Percentiles rank a stretch among this genome's conserved stretches.
Evolutionary conservation across 768 basidiomycete species (phyloP).

Genomic region (Lyophyllum decastes): DNA sequence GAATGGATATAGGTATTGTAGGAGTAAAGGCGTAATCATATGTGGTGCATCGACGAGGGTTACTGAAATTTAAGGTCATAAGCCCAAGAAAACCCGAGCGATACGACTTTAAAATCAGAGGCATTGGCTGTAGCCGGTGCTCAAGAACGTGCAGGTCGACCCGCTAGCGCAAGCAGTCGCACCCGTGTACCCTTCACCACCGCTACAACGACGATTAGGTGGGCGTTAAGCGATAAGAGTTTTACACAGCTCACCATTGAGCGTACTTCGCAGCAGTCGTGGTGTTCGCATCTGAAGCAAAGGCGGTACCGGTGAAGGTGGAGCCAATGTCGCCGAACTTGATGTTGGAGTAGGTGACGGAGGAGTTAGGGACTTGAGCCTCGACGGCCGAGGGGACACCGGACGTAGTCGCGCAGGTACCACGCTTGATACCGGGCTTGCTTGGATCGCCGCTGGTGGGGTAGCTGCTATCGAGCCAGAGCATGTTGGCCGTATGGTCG

Average conservation of each 20-base stretch:
- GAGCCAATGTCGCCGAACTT: constrained; percentile 46
- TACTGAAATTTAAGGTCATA: neutral
- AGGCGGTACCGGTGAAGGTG: constrained; percentile 9
- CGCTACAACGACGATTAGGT: constrained; percentile 16
- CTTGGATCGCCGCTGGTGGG: constrained; percentile 34
- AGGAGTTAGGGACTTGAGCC: constrained; percentile 34
- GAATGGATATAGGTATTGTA: neutral
- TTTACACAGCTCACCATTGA: constrained; percentile 30
- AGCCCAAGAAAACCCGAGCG: neutral
- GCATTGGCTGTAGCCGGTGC: constrained; percentile 33
- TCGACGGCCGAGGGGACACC: constrained; percentile 48
- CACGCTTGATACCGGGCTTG: constrained; percentile 46
- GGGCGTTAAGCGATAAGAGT: neutral
- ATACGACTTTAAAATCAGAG: constrained; percentile 21
- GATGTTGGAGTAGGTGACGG: constrained; percentile 57
- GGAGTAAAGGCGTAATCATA: neutral
- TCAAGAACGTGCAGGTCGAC: constrained; percentile 26
- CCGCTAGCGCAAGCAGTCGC: constrained; percentile 30
- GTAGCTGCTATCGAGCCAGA: constrained; percentile 57
- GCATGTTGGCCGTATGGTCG: constrained; percentile 54
- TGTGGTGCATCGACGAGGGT: neutral
- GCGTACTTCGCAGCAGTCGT: constrained; percentile 32
- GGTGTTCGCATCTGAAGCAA: constrained; percentile 7
- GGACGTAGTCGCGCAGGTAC: constrained; percentile 48
- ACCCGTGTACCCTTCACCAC: constrained; percentile 28